A percentile compares a stretch with the other conserved stretches of the same genome.
These are phyloP conservation scores for Drosera spatulata DNA, from an alignment of 179 eudicot genomes.

Conservation along the genomic window DNA sequence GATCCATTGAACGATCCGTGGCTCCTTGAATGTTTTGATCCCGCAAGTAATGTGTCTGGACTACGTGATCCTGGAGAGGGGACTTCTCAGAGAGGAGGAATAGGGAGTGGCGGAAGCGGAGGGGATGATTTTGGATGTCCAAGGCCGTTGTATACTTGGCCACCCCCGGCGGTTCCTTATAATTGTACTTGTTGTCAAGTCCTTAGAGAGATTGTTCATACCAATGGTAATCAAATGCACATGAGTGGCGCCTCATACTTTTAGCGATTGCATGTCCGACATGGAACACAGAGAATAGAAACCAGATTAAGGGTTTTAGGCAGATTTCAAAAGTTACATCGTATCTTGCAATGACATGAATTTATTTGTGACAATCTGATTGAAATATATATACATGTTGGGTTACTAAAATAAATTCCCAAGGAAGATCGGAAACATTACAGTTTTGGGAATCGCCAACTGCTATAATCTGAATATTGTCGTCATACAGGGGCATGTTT, in stretches of 20 bases:
- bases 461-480: background rate
- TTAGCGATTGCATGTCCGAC: background rate
- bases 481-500: background rate
- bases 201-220: conserved; percentile 41
- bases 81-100: background rate
- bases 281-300: background rate
- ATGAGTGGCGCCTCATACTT: background rate
- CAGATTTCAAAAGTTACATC: too few species aligned
- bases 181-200: conserved; percentile 40
- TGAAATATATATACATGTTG: too few species aligned
- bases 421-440: too few species aligned
- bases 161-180: conserved; percentile 8
- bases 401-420: too few species aligned
- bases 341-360: too few species aligned
- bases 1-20: background rate
- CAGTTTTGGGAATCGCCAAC: too few species aligned
- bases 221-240: conserved; percentile 20
- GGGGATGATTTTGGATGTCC: conserved; percentile 6
- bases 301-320: too few species aligned
- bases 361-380: too few species aligned
- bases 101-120: background rate
- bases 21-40: background rate
- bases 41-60: background rate
- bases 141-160: conserved; percentile 9
- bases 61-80: background rate